A percentile compares a stretch with the other conserved stretches of the same genome.
Conservation (phyloP, 306 rosid species). For the Prunus kanzakura region DNA sequence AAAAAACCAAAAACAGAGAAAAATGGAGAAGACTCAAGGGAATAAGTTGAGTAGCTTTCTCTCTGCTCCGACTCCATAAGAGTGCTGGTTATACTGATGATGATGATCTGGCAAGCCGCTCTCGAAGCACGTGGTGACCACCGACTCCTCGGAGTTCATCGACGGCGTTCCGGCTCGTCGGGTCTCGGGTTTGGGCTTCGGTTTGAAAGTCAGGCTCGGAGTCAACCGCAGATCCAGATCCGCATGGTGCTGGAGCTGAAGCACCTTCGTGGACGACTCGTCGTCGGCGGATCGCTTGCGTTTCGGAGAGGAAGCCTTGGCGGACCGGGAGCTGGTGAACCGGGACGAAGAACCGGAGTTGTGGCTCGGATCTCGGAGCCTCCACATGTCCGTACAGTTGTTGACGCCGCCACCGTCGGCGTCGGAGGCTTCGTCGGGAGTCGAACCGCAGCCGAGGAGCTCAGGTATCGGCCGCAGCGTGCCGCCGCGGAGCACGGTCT, state of each 20-base stretch:
- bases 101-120: slow-evolving; percentile 39
- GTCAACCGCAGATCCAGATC: slow-evolving; percentile 79
- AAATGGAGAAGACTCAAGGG: slow-evolving; percentile 29
- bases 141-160: slow-evolving; percentile 90
- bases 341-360: slow-evolving; percentile 25
- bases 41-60: slow-evolving; percentile 72
- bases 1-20: neutral
- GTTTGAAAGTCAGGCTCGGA: slow-evolving; percentile 42
- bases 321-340: slow-evolving; percentile 41
- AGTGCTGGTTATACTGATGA: neutral
- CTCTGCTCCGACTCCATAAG: slow-evolving; percentile 25
- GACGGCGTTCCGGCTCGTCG: slow-evolving; percentile 75
- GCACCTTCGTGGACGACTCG: slow-evolving; percentile 7
- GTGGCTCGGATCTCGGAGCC: slow-evolving; percentile 37
- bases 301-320: slow-evolving; percentile 44
- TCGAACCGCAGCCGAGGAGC: slow-evolving; percentile 31
- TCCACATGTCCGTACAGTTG: slow-evolving; percentile 49
- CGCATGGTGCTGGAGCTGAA: slow-evolving; percentile 25
- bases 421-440: slow-evolving; percentile 35
- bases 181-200: slow-evolving; percentile 33
- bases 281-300: slow-evolving; percentile 58
- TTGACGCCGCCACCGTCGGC: slow-evolving; percentile 37
- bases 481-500: slow-evolving; percentile 81
- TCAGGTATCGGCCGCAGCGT: slow-evolving; percentile 60
- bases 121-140: slow-evolving; percentile 66